Percentiles rank a stretch among this genome's conserved stretches.
These are phyloP conservation scores for Juglanconis oblonga DNA, from an alignment of 2,329 filamentous ascomycete species.

Conservation along the genomic window DNA sequence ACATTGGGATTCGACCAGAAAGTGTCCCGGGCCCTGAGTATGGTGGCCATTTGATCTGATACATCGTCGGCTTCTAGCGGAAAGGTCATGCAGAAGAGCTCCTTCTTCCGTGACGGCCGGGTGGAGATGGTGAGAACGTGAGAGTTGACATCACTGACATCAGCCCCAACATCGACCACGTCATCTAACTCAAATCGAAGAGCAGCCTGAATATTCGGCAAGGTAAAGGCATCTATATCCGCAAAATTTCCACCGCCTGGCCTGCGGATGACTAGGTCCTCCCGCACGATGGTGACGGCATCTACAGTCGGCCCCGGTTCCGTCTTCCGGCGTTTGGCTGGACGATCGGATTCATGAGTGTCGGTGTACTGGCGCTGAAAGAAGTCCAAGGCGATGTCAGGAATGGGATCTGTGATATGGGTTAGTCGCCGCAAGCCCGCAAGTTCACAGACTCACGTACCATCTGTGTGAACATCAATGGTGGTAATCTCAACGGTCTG, in stretches of 20 bases:
- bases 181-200: slow-evolving; percentile 8
- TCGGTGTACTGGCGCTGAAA: slow-evolving; percentile 1
- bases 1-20: slow-evolving; percentile 14
- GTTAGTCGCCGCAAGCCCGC: not conserved
- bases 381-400: not conserved
- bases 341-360: slow-evolving; percentile 1
- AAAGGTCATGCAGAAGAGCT: slow-evolving; percentile 6
- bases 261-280: slow-evolving; percentile 10
- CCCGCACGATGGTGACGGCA: slow-evolving; percentile 18
- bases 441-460: not conserved
- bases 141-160: not conserved
- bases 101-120: not conserved
- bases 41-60: not conserved
- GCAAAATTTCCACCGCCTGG: not conserved
- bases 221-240: not conserved
- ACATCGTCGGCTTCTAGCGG: slow-evolving; percentile 4
- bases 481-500: not conserved
- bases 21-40: not conserved
- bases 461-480: not conserved
- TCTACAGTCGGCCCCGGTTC: not conserved
- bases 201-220: not conserved
- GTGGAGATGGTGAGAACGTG: slow-evolving; percentile 12
- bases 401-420: slow-evolving; percentile 6
- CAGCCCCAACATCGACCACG: slow-evolving; percentile 9
- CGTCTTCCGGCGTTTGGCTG: slow-evolving; percentile 19